phyloP scores from a whole-genome alignment of 805 yeast genomes.

The Myxozyma neotropica region DNA sequence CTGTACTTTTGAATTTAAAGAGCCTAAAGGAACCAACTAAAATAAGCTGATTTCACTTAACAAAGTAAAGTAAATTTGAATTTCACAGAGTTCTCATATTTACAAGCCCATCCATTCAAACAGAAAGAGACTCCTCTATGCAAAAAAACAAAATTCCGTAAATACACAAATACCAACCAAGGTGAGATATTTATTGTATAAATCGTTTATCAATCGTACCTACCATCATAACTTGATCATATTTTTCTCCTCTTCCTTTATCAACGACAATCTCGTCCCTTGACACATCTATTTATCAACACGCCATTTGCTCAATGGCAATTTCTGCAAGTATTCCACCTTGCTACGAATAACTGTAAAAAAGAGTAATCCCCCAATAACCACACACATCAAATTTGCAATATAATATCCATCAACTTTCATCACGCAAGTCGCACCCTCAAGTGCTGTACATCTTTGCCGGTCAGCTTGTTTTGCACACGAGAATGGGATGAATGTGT shows the following conservation, averaged over 20 bases:
- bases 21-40: no score
- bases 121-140: no score
- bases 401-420: slow-evolving; percentile 80
- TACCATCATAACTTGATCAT: slow-evolving; percentile 45
- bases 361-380: slow-evolving; percentile 65
- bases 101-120: no score
- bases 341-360: slow-evolving; percentile 66
- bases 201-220: no score
- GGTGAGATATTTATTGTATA: no score
- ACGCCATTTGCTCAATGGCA: slow-evolving; percentile 42
- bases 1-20: no score
- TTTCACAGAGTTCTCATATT: no score
- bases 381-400: slow-evolving; percentile 72
- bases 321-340: slow-evolving; percentile 63
- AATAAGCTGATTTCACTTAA: no score
- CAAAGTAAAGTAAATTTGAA: no score
- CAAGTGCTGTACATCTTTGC: slow-evolving; percentile 50
- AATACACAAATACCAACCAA: no score
- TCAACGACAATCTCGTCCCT: no score
- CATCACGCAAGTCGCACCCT: slow-evolving; percentile 58
- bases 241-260: slow-evolving; percentile 60
- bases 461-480: slow-evolving; percentile 49
- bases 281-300: slow-evolving; percentile 24
- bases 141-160: slow-evolving; percentile 49
- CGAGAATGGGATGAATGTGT: slow-evolving; percentile 35